Evolutionary conservation across 2,329 filamentous ascomycete genomes (phyloP).

Genomic region (Aspergillus fijiensis): DNA sequence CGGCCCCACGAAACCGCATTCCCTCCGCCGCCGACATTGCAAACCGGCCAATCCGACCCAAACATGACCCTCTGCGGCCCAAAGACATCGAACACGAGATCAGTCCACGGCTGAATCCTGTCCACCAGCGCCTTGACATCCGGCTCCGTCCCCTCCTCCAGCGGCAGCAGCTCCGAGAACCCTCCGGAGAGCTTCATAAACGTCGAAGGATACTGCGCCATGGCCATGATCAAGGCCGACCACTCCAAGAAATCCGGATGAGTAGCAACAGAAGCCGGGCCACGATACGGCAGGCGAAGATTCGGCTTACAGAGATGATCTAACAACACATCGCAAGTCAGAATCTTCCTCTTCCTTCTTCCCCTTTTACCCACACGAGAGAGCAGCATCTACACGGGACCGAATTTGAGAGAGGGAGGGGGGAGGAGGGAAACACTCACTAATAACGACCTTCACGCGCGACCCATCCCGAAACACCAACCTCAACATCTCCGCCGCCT

Average conservation of each 20-base stretch:
- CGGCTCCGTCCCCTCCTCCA: constrained; percentile 20
- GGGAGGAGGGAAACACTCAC: constrained; percentile 9
- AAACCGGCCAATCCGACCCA: constrained; percentile 91
- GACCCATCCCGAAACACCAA: constrained; percentile 57
- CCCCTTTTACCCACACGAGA: background rate
- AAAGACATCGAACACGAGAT: constrained; percentile 70
- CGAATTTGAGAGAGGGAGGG: background rate
- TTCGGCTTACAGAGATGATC: constrained; percentile 91
- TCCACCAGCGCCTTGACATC: constrained; percentile 48
- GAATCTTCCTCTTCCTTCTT: background rate
- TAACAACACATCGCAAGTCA: constrained; percentile 37
- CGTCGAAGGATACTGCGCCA: constrained; percentile 64
- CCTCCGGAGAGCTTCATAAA: constrained; percentile 91
- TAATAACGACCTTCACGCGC: constrained; percentile 69
- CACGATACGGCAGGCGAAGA: constrained; percentile 57
- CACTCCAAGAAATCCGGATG: constrained; percentile 66
- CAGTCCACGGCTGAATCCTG: constrained; percentile 68
- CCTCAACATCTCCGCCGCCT: constrained; percentile 68
- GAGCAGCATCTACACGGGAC: background rate
- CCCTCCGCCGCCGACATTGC: constrained; percentile 64
- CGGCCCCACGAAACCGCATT: constrained; percentile 66
- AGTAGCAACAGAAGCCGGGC: constrained; percentile 35
- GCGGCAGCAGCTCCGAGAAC: constrained; percentile 72
- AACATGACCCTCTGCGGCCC: constrained; percentile 76
- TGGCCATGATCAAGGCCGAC: constrained; percentile 65